Conservation (phyloP, 2,329 filamentous ascomycete genomes). For the Amesomyces nigricolor region DNA sequence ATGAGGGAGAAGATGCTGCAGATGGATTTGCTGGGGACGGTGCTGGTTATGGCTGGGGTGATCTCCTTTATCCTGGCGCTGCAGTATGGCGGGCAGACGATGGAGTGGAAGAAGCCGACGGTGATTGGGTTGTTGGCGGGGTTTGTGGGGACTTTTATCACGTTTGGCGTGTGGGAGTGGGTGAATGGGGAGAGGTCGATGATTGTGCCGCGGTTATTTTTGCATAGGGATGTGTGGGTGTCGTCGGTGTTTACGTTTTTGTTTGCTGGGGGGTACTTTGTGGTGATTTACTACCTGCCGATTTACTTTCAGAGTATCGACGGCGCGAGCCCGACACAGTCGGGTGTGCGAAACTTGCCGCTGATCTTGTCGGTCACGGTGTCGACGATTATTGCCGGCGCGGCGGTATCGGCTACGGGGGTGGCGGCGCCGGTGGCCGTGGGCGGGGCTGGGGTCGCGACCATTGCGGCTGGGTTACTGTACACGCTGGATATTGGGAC, state of each 20-base stretch:
- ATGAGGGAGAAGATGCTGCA: constrained; percentile 38
- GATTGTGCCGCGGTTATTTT: constrained; percentile 32
- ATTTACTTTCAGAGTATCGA: constrained; percentile 40
- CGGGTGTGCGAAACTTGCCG: constrained; percentile 36
- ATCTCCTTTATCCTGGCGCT: constrained; percentile 40
- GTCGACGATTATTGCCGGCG: constrained; percentile 30
- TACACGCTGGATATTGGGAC: constrained; percentile 33
- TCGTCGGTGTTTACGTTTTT: constrained; percentile 31
- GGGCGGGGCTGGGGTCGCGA: constrained; percentile 33
- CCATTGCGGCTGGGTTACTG: constrained; percentile 34
- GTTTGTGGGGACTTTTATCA: constrained; percentile 23
- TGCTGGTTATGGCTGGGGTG: constrained; percentile 35
- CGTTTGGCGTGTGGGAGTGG: constrained; percentile 32
- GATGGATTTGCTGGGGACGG: constrained; percentile 36
- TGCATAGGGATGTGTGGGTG: constrained; percentile 30
- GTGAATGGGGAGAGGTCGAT: constrained; percentile 36
- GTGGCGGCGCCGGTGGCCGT: constrained; percentile 35
- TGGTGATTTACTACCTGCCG: constrained; percentile 36
- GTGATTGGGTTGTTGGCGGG: constrained; percentile 37
- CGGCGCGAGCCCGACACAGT: constrained; percentile 30
- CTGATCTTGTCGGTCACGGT: constrained; percentile 33
- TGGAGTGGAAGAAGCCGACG: constrained; percentile 32
- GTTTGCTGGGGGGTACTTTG: constrained; percentile 33
- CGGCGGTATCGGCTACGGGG: constrained; percentile 28
- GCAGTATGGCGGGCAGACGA: constrained; percentile 39